These are phyloP conservation scores for Lachnellula cervina DNA, from an alignment of 2,329 filamentous ascomycete genomes.

Conservation along the genomic window DNA sequence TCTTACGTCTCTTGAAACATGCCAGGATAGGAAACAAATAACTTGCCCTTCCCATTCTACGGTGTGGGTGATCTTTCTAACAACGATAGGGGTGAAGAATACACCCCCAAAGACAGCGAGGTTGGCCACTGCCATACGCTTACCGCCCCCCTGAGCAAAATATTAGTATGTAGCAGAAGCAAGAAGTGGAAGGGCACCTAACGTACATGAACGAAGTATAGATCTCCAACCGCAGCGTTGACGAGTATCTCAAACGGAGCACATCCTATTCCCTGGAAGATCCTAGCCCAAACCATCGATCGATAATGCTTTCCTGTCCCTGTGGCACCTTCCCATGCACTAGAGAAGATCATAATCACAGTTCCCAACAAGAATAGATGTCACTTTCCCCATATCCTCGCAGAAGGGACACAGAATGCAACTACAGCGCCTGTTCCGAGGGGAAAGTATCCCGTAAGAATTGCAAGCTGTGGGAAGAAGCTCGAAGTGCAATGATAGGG, in stretches of 20 bases:
- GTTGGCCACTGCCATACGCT: constrained; percentile 79
- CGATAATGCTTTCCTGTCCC: constrained; percentile 51
- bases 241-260: constrained; percentile 88
- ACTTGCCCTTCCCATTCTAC: constrained; percentile 48
- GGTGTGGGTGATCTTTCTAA: constrained; percentile 73
- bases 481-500: constrained; percentile 62
- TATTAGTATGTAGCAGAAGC: neutral
- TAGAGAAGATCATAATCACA: constrained; percentile 66
- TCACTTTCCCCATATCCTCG: constrained; percentile 87
- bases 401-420: constrained; percentile 80
- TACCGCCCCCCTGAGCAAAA: constrained; percentile 58
- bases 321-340: constrained; percentile 68
- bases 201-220: constrained; percentile 82
- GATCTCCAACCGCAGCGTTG: constrained; percentile 81
- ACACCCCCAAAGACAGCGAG: constrained; percentile 66
- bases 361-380: constrained; percentile 80
- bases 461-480: constrained; percentile 70
- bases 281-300: constrained; percentile 70
- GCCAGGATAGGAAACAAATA: neutral
- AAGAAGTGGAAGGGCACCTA: neutral
- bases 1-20: neutral
- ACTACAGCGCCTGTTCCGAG: constrained; percentile 77
- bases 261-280: constrained; percentile 80
- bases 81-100: constrained; percentile 81
- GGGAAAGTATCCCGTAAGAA: constrained; percentile 83